phyloP scores from a whole-genome alignment of 108 stramenopile species.

The Discostella stelligeroides region DNA sequence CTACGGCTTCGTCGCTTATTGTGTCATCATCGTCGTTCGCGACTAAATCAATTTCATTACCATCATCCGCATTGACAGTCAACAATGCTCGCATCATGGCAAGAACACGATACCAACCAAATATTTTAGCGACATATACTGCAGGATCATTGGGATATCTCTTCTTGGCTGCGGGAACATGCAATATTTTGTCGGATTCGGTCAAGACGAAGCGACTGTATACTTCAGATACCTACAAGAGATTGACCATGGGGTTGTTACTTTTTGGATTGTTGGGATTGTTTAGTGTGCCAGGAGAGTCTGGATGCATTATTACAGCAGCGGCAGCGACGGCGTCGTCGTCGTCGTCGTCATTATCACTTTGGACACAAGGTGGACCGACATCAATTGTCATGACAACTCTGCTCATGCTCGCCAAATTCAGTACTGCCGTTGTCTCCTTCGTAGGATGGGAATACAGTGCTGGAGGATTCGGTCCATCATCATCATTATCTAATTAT shows the following conservation, averaged over 20 bases:
- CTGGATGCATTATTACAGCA: slow-evolving; percentile 11
- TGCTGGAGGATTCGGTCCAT: slow-evolving; percentile 31
- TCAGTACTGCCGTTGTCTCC: slow-evolving; percentile 22
- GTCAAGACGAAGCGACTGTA: slow-evolving; percentile 15
- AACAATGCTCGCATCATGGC: neutral
- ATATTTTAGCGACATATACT: slow-evolving; percentile 28
- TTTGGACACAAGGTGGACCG: too few relatives aligned
- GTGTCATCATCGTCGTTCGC: neutral
- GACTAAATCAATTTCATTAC: too few relatives aligned
- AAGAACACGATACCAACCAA: slow-evolving; percentile 29
- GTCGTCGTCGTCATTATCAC: too few relatives aligned
- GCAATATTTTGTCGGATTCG: slow-evolving; percentile 24
- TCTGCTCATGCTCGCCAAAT: slow-evolving; percentile 27
- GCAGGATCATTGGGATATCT: slow-evolving; percentile 30
- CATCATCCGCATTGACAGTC: neutral
- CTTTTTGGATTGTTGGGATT: slow-evolving; percentile 36
- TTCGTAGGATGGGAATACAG: slow-evolving; percentile 41
- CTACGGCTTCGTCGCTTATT: neutral
- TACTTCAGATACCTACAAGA: slow-evolving; percentile 36
- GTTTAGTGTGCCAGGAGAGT: slow-evolving; percentile 36
- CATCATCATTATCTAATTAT: neutral
- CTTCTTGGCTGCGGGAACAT: slow-evolving; percentile 26
- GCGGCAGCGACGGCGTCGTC: neutral
- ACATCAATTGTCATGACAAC: neutral
- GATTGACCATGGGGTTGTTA: slow-evolving; percentile 31